These are phyloP conservation scores for Colletotrichum kahawae DNA, from an alignment of 2,329 filamentous ascomycete species.

Conservation along the genomic window DNA sequence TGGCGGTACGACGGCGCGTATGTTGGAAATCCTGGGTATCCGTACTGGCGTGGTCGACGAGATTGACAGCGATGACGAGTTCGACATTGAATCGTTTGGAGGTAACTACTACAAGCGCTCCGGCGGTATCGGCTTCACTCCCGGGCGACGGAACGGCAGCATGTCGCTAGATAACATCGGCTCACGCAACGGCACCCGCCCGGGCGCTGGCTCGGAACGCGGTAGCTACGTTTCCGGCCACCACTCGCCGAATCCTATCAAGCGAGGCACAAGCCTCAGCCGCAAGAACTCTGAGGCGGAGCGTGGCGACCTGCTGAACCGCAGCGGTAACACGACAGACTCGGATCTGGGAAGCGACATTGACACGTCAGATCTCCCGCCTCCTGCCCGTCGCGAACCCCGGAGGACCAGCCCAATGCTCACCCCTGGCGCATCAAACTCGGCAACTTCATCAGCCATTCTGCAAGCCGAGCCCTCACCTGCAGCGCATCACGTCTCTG, in stretches of 20 bases:
- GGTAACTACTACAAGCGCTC: conserved; percentile 83
- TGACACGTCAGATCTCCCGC: conserved; percentile 70
- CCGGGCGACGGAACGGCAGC: conserved; percentile 64
- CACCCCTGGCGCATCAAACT: conserved; percentile 13
- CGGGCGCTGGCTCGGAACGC: conserved; percentile 23
- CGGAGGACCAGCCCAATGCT: conserved; percentile 44
- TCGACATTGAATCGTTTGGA: conserved; percentile 85
- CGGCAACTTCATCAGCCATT: conserved; percentile 15
- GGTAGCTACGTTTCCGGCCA: conserved; percentile 59
- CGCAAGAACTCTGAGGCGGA: conserved; percentile 60
- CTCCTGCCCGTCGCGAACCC: conserved; percentile 56
- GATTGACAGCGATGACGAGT: conserved; percentile 97
- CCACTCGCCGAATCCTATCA: conserved; percentile 50
- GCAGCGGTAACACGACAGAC: conserved; percentile 52
- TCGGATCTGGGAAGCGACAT: conserved; percentile 69
- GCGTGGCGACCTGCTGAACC: conserved; percentile 60
- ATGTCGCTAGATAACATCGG: conserved; percentile 62
- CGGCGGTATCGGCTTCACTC: conserved; percentile 79
- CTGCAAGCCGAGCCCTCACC: conserved; percentile 22
- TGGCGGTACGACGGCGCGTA: conserved; percentile 93
- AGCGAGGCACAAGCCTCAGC: conserved; percentile 53
- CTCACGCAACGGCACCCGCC: conserved; percentile 22
- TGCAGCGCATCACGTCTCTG: conserved; percentile 60
- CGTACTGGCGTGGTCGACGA: conserved; percentile 96
- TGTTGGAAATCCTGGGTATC: conserved; percentile 98